Percentiles rank a stretch among this genome's conserved stretches.
These are phyloP conservation scores for Fusarium armeniacum DNA, from an alignment of 2,329 filamentous ascomycete genomes.

Conservation along the genomic window DNA sequence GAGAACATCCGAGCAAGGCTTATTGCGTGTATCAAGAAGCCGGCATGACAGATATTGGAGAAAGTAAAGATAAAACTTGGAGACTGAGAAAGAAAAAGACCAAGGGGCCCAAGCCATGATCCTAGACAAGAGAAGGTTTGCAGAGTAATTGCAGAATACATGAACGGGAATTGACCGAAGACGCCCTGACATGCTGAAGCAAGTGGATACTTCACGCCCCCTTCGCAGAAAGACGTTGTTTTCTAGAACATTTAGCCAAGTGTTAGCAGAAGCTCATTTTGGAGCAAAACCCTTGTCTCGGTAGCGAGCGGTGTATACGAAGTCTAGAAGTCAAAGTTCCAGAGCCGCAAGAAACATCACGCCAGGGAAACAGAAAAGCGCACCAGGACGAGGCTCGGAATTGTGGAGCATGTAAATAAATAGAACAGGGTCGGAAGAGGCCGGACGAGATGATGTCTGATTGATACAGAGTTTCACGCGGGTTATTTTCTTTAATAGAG, in stretches of 20 bases:
- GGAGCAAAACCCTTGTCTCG: conserved; percentile 14
- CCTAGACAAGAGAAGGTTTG: not conserved
- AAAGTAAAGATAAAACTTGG: conserved; percentile 11
- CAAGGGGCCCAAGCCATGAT: not conserved
- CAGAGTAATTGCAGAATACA: not conserved
- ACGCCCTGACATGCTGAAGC: conserved; percentile 25
- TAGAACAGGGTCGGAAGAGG: conserved; percentile 41
- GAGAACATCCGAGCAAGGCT: conserved; percentile 29
- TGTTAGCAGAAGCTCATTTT: conserved; percentile 29
- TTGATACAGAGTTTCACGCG: conserved; percentile 12
- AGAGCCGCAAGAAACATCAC: conserved; percentile 42
- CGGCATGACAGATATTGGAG: not conserved
- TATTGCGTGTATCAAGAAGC: conserved; percentile 14
- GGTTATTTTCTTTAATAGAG: conserved; percentile 32
- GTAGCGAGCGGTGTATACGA: conserved; percentile 36
- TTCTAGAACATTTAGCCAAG: conserved; percentile 22
- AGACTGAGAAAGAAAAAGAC: not conserved
- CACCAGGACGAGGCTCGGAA: conserved; percentile 20
- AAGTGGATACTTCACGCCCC: conserved; percentile 34
- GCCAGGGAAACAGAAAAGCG: conserved; percentile 37
- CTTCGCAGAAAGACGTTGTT: not conserved
- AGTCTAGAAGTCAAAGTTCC: not conserved
- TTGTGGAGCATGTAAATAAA: conserved; percentile 27
- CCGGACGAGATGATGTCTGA: conserved; percentile 26
- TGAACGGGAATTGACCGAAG: conserved; percentile 46